Base-by-base conservation (phyloP, 2,329 filamentous ascomycete species). In the Xylariaceae sp. region DNA sequence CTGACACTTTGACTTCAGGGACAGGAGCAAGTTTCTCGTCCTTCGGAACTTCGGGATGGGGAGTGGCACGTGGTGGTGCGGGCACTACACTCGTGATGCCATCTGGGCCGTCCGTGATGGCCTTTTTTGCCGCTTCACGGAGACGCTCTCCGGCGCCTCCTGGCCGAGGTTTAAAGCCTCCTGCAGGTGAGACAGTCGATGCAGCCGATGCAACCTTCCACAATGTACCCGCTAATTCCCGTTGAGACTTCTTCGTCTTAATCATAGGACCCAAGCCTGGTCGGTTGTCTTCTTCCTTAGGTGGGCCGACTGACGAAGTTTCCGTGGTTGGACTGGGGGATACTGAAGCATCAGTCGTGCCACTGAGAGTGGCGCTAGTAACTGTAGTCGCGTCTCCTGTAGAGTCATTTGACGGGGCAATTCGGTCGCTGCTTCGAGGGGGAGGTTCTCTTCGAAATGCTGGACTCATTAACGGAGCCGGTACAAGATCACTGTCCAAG, bases 181-280 rank as follows among this genome's bases (percentile, higher is more conserved):
- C 82, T 9, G 87, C 87, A 23, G 88, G 84, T 57, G 81, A 85
- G 0, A 90, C 91, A 23, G 92, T 45, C 13, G 42, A 45, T 45
- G 13, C 42, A 23, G 88, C 85, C 57, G 81, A 85, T 0, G 90
- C 91, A 23, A 91, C 91, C 73, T 91, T 95, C 75, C 89, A 89
- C 62, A 97, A 84, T 4, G 84, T 82, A 42, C 84, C 87, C 17
- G 89, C 89, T 67, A 94, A 80, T 58, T 94, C 87, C n/a, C 80
- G 82, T 63, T 82, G 86, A 1, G 86, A 87, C 62, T 83, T 84
- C 70, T 90, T 90, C 63, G 88, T 85, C 74, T 90, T 93, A 68
- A 97, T 88, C 92, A 96, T 96, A 1, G 92, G 90, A 0, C 91
- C 91, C 5, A 96, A 80, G 0, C 91, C 92, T 15, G 91, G 90